Evolutionary conservation across 169 alveolate species (phyloP).

Genomic region (Cytauxzoon felis): DNA sequence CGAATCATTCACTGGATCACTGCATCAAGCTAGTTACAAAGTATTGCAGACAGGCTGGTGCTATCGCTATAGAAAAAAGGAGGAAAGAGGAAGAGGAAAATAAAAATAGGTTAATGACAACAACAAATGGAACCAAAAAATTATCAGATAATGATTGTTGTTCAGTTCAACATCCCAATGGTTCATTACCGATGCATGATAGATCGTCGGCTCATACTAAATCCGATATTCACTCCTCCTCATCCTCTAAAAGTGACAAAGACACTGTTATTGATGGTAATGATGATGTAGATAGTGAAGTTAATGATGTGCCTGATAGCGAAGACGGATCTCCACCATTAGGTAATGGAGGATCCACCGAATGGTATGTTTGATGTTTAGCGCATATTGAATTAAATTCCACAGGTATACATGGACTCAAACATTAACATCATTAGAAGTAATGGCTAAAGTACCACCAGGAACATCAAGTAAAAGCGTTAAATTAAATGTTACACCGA

Average conservation of each 20-base stretch:
- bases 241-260: neutral
- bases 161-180: constrained; percentile 1
- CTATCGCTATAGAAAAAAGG: constrained; percentile 15
- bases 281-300: neutral
- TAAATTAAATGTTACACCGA: constrained; percentile 64
- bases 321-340: constrained; percentile 55
- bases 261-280: neutral
- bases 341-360: constrained; percentile 75
- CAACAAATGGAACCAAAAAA: neutral
- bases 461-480: constrained; percentile 60
- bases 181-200: neutral
- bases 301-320: constrained; percentile 7
- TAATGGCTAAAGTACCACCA: constrained; percentile 48
- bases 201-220: neutral
- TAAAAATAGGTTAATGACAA: neutral
- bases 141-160: neutral
- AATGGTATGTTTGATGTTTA: constrained; percentile 27
- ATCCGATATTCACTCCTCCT: neutral
- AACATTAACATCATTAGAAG: constrained; percentile 78
- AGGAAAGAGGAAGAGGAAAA: constrained; percentile 20
- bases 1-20: constrained; percentile 68
- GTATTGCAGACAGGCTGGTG: constrained; percentile 40
- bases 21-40: constrained; percentile 43
- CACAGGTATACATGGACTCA: constrained; percentile 89
- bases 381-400: constrained; percentile 68